Evolutionary conservation across 2,329 filamentous ascomycete genomes (phyloP).

Genomic region (Capronia epimyces): DNA sequence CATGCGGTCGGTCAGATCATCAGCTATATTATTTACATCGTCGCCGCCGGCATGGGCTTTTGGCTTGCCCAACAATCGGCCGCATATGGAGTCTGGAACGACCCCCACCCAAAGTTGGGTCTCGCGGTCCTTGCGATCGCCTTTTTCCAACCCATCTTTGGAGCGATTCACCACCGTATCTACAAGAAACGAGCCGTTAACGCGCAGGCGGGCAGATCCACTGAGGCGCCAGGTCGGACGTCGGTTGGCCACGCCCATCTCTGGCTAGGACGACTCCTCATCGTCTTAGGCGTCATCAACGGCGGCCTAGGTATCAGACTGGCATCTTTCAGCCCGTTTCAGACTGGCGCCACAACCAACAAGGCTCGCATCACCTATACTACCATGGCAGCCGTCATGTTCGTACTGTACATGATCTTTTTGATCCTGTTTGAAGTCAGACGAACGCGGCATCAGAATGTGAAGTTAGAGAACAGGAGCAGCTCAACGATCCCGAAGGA

Average conservation of each 20-base stretch:
- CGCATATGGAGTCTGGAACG: conserved; percentile 26
- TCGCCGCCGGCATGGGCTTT: conserved; percentile 31
- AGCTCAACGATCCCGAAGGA: conserved; percentile 12
- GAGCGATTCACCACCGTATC: conserved; percentile 30
- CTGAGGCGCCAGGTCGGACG: conserved; percentile 25
- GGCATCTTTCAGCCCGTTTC: conserved; percentile 37
- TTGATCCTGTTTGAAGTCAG: conserved; percentile 26
- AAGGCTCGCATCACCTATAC: conserved; percentile 45
- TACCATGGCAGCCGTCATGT: conserved; percentile 47
- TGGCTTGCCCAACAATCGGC: conserved; percentile 30
- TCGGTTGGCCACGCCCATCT: conserved; percentile 39
- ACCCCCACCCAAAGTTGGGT: conserved; percentile 32
- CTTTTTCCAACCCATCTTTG: conserved; percentile 32
- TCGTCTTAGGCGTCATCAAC: conserved; percentile 52
- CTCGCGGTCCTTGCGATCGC: conserved; percentile 30
- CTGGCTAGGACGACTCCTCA: conserved; percentile 50
- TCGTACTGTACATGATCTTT: conserved; percentile 37
- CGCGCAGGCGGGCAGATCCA: conserved; percentile 9
- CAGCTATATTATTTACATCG: conserved; percentile 31
- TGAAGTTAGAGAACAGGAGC: conserved; percentile 10
- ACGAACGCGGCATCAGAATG: conserved; percentile 9
- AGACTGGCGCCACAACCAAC: conserved; percentile 31
- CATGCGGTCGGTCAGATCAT: conserved; percentile 31
- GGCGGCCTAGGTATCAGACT: conserved; percentile 52
- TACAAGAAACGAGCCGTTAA: conserved; percentile 26